phyloP scores from a whole-genome alignment of 78 protist genomes.

The Planoprotostelium fungivorum region DNA sequence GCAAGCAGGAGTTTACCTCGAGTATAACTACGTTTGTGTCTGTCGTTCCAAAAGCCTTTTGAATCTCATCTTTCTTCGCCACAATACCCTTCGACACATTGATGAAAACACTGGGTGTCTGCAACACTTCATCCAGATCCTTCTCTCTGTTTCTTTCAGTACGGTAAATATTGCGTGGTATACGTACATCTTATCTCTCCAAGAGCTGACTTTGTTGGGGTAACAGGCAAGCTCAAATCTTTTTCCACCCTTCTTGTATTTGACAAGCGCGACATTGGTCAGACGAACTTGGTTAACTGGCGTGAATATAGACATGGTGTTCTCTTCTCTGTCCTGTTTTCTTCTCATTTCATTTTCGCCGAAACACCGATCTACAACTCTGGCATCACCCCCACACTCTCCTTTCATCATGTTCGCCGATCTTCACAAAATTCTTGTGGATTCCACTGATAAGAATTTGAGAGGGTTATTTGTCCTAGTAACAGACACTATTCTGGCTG shows the following conservation, averaged over 20 bases:
- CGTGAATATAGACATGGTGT: conserved; percentile 68
- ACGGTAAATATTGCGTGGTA: not conserved
- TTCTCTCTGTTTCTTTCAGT: conserved; percentile 39
- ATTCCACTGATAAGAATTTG: too few species aligned
- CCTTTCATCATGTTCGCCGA: too few species aligned
- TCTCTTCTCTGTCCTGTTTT: too few species aligned
- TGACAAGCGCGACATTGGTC: conserved; percentile 92
- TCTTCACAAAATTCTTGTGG: too few species aligned
- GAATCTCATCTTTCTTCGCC: conserved; percentile 79
- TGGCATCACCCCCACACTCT: too few species aligned
- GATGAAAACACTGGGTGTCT: conserved; percentile 75
- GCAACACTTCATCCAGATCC: conserved; percentile 93
- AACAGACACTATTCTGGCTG: too few species aligned
- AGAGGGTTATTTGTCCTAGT: too few species aligned
- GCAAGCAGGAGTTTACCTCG: too few species aligned
- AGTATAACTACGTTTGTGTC: conserved; percentile 16
- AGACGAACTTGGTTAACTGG: conserved; percentile 79
- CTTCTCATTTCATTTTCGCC: too few species aligned
- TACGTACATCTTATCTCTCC: conserved; percentile 80
- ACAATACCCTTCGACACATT: conserved; percentile 86
- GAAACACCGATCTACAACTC: too few species aligned
- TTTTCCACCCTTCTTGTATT: conserved; percentile 71
- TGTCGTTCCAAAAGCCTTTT: conserved; percentile 60
- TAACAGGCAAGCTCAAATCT: conserved; percentile 93
- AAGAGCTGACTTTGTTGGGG: conserved; percentile 81